A percentile compares a stretch with the other conserved stretches of the same genome.
Conservation (phyloP, 2,329 filamentous ascomycete species). For the Ustulina deusta region DNA sequence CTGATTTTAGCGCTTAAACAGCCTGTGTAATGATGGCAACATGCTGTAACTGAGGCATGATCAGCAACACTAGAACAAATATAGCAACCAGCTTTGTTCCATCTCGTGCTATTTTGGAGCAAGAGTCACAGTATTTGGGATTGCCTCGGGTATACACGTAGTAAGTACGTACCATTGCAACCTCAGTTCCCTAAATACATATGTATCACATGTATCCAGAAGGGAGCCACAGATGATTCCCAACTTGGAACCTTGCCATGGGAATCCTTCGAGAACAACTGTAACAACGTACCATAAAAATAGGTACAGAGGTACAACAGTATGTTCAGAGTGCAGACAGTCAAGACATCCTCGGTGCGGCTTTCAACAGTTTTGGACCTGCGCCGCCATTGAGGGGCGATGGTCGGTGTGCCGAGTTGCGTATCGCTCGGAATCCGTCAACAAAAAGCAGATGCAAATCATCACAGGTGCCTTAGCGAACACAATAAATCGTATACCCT, state of each 20-base stretch:
- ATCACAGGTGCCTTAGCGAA: slow-evolving; percentile 23
- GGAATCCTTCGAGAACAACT: slow-evolving; percentile 31
- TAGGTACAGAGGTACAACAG: slow-evolving; percentile 25
- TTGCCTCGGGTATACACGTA: background rate
- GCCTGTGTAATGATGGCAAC: slow-evolving; percentile 9
- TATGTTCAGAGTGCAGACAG: background rate
- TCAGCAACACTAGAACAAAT: slow-evolving; percentile 22
- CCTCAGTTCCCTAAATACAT: background rate
- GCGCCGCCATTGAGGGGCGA: slow-evolving; percentile 18
- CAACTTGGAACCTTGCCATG: slow-evolving; percentile 3
- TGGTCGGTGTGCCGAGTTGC: slow-evolving; percentile 10
- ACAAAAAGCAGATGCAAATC: slow-evolving; percentile 28
- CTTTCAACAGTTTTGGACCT: slow-evolving; percentile 10
- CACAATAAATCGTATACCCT: slow-evolving; percentile 16
- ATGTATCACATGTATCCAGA: background rate
- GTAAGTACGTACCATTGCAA: slow-evolving; percentile 6
- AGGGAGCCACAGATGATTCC: background rate
- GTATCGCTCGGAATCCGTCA: slow-evolving; percentile 34
- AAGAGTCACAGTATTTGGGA: slow-evolving; percentile 14
- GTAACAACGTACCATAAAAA: slow-evolving; percentile 27
- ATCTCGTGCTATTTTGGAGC: slow-evolving; percentile 17
- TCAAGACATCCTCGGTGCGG: slow-evolving; percentile 13
- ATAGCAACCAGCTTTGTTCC: slow-evolving; percentile 16
- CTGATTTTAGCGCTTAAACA: slow-evolving; percentile 15
- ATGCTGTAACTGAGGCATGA: slow-evolving; percentile 2